phyloP scores from a whole-genome alignment of 257 asterid genomes.

The Solanum chmielewskii region DNA sequence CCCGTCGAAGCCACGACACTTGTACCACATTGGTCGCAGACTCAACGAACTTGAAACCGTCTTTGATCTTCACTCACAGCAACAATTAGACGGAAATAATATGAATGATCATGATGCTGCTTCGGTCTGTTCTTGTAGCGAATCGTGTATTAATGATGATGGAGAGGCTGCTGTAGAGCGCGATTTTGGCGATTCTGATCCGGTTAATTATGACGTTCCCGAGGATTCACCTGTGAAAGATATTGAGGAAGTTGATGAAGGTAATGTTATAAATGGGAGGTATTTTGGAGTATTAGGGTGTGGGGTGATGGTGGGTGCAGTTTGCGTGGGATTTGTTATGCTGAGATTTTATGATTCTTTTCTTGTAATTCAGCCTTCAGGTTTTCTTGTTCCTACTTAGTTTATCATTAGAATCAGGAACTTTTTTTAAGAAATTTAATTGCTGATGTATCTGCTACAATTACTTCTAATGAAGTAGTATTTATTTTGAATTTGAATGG shows the following conservation, averaged over 20 bases:
- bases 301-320: slow-evolving; percentile 7
- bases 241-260: background rate
- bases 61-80: background rate
- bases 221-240: background rate
- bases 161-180: background rate
- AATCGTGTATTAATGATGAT: background rate
- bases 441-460: background rate
- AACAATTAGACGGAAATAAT: background rate
- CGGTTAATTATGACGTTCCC: background rate
- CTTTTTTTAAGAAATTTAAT: background rate
- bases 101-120: background rate
- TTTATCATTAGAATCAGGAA: background rate
- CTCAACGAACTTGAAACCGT: slow-evolving; percentile 4
- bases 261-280: background rate
- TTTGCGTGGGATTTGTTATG: background rate
- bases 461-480: background rate
- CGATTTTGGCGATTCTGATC: background rate
- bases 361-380: background rate
- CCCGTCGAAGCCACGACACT: slow-evolving; percentile 4
- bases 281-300: background rate
- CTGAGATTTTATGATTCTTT: background rate
- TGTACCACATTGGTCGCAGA: slow-evolving; percentile 5
- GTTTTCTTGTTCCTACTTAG: slow-evolving; percentile 10
- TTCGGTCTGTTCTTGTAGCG: slow-evolving; percentile 14
- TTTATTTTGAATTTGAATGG: background rate